Base-by-base conservation (phyloP, 1,284 basidiomycete species). In the Moesziomyces antarcticus region DNA sequence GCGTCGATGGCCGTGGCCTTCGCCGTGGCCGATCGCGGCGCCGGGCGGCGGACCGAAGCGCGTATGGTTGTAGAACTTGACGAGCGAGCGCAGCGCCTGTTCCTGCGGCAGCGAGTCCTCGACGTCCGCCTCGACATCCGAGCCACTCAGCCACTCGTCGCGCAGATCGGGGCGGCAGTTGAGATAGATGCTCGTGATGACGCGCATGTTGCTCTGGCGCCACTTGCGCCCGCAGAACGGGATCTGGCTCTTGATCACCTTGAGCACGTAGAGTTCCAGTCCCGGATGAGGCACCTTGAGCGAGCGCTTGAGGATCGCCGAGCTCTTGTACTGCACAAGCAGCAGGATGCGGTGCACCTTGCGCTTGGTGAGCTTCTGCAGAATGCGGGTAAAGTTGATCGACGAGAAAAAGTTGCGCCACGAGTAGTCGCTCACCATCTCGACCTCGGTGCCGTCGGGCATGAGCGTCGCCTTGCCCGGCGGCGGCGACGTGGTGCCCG, bases 141-240 rank as follows among this genome's bases (percentile, higher is more conserved):
- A 91, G 2, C 94, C 93, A 14, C 93, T 92, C 41, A 99, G 87
- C 97, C 97, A 99, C 82, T 99, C 97, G 84, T 99, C 97, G 41
- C 96, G 89, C 53, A 99, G 87, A 81, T 97, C 94, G 11, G 97
- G 96, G 55, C 96, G 88, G 84, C 95, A 98, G 81, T 97, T 97
- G 64, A 99, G 87, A 85, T 99, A 99, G 74, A 99, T 98, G 30
- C 93, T 91, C 5, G 97, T 99, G 82, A 99, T 99, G 66, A 98
- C 93, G 85, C 98, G 97, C 97, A 99, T 99, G 84, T 99, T 99
- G 94, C 94, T 92, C 86, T 97, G 94, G 51, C 96, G 88, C 97
- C 97, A 99, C 86, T 98, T 98, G 48, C 96, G 89, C 14, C 97
- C 97, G 82, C 94, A 97, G 84, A 94, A 98, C 0, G 97, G 97